phyloP scores from a whole-genome alignment of 164 flowering plant species.

The Umbellularia californica region DNA sequence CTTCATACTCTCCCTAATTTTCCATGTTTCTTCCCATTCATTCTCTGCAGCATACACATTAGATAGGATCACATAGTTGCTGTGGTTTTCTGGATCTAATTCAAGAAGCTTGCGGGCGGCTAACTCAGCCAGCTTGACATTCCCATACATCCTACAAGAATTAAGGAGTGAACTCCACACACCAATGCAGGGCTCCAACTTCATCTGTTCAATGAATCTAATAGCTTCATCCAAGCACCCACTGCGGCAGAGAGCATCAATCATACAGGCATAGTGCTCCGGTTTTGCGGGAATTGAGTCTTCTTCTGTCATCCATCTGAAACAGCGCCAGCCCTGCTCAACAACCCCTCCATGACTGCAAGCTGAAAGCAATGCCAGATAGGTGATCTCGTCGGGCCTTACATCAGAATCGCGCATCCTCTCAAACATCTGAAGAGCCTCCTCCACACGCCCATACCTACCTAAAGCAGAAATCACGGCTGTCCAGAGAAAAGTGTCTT shows the following conservation, averaged over 20 bases:
- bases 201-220: conserved; percentile 20
- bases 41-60: conserved; percentile 10
- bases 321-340: conserved; percentile 25
- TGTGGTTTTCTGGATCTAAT: conserved; percentile 11
- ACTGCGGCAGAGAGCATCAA: conserved; percentile 24
- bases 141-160: conserved; percentile 14
- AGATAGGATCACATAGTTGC: conserved; percentile 20
- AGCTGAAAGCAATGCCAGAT: conserved; percentile 18
- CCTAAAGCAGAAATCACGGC: conserved; percentile 20
- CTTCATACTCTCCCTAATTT: conserved; percentile 18
- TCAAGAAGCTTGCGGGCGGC: conserved; percentile 14
- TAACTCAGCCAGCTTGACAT: conserved; percentile 13
- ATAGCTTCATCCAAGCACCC: conserved; percentile 15
- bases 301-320: conserved; percentile 15
- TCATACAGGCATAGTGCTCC: conserved; percentile 26
- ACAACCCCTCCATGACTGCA: conserved; percentile 27
- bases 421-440: conserved; percentile 19
- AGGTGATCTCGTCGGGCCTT: conserved; percentile 22
- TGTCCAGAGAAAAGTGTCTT: conserved; percentile 23
- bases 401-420: conserved; percentile 13
- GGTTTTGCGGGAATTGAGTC: conserved; percentile 9
- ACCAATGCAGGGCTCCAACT: conserved; percentile 13
- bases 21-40: conserved; percentile 14
- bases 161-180: conserved; percentile 21
- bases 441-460: conserved; percentile 15